These are phyloP conservation scores for Gnomoniopsis smithogilvyi DNA, from an alignment of 2,329 filamentous ascomycete species.

Conservation along the genomic window DNA sequence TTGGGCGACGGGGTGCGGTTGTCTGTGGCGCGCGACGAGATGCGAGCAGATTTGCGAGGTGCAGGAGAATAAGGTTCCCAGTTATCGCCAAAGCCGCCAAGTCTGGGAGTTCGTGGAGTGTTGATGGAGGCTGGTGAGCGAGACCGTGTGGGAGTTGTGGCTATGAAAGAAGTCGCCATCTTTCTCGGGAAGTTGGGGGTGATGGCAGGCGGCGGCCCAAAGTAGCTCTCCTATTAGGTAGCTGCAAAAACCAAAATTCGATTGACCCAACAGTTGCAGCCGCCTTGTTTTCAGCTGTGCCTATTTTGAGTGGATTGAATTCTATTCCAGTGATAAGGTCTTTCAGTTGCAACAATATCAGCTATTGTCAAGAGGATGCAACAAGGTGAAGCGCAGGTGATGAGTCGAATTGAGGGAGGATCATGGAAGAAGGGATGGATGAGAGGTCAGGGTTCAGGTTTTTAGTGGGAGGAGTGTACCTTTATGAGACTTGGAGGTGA, in stretches of 20 bases:
- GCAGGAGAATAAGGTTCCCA: slow-evolving; percentile 69
- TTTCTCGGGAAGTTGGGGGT: neutral
- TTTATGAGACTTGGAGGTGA: neutral
- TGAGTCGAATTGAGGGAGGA: neutral
- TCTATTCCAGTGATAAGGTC: neutral
- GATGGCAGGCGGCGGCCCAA: too few relatives aligned
- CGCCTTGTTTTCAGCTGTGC: neutral
- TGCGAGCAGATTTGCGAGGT: slow-evolving; percentile 60
- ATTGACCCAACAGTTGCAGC: neutral
- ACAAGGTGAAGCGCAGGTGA: neutral
- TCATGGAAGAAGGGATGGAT: slow-evolving; percentile 17
- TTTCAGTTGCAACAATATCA: neutral
- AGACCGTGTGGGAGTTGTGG: slow-evolving; percentile 57
- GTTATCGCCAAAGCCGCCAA: slow-evolving; percentile 65
- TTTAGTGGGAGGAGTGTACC: neutral
- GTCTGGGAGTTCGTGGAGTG: slow-evolving; percentile 67
- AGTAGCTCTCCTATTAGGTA: too few relatives aligned
- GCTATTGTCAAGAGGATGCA: neutral
- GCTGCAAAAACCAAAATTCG: neutral
- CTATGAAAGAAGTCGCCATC: slow-evolving; percentile 21
- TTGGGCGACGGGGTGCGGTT: slow-evolving; percentile 56
- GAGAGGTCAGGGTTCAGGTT: slow-evolving; percentile 3
- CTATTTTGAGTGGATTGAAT: neutral
- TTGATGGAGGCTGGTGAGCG: slow-evolving; percentile 45
- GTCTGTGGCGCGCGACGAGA: slow-evolving; percentile 52